phyloP scores from a whole-genome alignment of 257 asterid genomes.

The Orobanche coerulescens region DNA sequence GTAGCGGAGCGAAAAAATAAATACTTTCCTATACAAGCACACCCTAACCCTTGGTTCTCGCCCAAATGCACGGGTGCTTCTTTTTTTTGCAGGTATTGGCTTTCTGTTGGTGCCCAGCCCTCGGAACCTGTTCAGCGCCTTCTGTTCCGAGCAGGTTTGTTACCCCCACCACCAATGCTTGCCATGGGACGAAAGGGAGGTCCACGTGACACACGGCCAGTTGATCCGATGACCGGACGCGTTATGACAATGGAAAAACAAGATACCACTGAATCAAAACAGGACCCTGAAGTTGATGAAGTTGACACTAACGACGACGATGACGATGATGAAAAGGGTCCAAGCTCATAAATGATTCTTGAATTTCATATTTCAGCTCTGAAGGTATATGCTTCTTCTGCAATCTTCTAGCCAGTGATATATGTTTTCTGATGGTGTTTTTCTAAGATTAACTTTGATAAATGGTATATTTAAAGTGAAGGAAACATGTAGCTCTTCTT shows the following conservation, averaged over 20 bases:
- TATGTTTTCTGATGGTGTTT: slow-evolving; percentile 1
- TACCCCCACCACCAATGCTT: slow-evolving; percentile 88
- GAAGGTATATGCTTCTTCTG: neutral
- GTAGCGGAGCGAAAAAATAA: too few relatives aligned
- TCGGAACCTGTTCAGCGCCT: slow-evolving; percentile 85
- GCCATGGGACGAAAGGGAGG: slow-evolving; percentile 97
- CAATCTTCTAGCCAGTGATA: neutral
- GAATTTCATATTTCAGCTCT: slow-evolving; percentile 1
- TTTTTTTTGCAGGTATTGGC: slow-evolving; percentile 64
- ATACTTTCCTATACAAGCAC: too few relatives aligned
- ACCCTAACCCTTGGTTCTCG: too few relatives aligned
- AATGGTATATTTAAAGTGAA: neutral
- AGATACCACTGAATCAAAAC: slow-evolving; percentile 1
- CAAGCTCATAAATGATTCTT: slow-evolving; percentile 9
- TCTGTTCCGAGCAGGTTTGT: slow-evolving; percentile 75
- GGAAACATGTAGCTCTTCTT: neutral
- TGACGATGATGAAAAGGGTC: slow-evolving; percentile 17
- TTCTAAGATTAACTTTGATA: slow-evolving; percentile 7
- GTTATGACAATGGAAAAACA: slow-evolving; percentile 30
- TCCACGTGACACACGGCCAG: slow-evolving; percentile 61
- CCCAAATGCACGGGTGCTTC: neutral
- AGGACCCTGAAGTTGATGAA: slow-evolving; percentile 29
- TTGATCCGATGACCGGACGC: slow-evolving; percentile 84
- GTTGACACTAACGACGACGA: slow-evolving; percentile 9
- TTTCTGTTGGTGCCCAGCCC: slow-evolving; percentile 95